Evolutionary conservation across 75 land plant genomes (phyloP).

Genomic region (Cupressus sempervirens): DNA sequence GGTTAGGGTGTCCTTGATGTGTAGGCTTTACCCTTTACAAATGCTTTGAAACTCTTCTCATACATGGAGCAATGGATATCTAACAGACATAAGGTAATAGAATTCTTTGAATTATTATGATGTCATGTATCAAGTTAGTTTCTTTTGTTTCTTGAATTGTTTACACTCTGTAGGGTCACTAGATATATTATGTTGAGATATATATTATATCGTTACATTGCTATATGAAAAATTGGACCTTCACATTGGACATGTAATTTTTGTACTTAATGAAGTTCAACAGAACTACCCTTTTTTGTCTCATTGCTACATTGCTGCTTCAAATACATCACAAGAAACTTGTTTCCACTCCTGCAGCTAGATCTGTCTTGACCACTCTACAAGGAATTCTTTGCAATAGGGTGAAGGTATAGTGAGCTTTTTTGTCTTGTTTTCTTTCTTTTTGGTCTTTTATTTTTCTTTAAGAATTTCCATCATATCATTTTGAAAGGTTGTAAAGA

Average conservation of each 20-base stretch:
- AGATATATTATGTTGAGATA: too few relatives aligned
- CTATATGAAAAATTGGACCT: neutral
- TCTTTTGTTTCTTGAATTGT: too few relatives aligned
- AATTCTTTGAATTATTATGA: too few relatives aligned
- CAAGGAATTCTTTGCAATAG: constrained; percentile 56
- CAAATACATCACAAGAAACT: constrained; percentile 86
- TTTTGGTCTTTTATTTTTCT: neutral
- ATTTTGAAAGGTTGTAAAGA: constrained; percentile 79
- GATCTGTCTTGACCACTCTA: constrained; percentile 55
- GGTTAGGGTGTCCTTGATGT: neutral
- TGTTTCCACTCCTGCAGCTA: constrained; percentile 62
- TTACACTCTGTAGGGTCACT: too few relatives aligned
- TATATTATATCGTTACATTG: neutral
- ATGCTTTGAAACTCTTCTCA: constrained; percentile 91
- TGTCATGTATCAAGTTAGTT: too few relatives aligned
- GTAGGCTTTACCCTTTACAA: constrained; percentile 87
- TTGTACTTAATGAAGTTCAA: neutral
- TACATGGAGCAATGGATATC: too few relatives aligned
- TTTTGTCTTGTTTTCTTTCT: neutral
- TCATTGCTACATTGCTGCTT: constrained; percentile 62
- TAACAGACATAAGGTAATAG: too few relatives aligned
- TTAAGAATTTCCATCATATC: neutral
- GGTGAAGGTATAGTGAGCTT: constrained; percentile 59
- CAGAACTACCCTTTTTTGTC: constrained; percentile 27
- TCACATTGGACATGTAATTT: neutral